Conservation (phyloP, 1,284 basidiomycete genomes). For the Porodaedalea pini region DNA sequence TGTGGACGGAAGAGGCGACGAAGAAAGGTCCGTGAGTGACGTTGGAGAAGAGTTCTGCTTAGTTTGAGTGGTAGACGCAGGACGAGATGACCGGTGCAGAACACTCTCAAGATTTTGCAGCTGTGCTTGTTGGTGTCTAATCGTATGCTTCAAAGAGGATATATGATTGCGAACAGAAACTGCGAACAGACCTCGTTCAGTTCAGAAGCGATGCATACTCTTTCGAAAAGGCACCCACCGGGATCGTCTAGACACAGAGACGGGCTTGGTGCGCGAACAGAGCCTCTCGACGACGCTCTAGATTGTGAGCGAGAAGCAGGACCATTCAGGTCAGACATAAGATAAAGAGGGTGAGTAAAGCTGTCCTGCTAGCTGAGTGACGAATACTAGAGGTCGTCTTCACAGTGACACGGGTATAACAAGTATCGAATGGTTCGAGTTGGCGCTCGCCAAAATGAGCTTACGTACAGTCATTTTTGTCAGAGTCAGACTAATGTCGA, state of each 20-base stretch:
- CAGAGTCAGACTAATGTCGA: too few relatives aligned
- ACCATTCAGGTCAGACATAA: constrained; percentile 21
- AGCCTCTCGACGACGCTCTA: constrained; percentile 57
- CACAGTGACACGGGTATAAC: too few relatives aligned
- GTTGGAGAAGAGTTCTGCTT: constrained; percentile 39
- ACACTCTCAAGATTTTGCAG: constrained; percentile 61
- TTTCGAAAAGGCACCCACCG: constrained; percentile 41
- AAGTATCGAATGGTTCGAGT: too few relatives aligned
- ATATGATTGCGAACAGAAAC: constrained; percentile 70
- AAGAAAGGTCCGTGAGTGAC: constrained; percentile 31
- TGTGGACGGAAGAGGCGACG: constrained; percentile 33
- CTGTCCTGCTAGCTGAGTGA: too few relatives aligned
- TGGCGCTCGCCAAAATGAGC: too few relatives aligned
- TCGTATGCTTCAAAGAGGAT: constrained; percentile 71
- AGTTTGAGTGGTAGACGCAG: constrained; percentile 37
- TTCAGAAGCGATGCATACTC: background rate
- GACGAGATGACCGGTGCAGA: constrained; percentile 59
- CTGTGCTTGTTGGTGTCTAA: constrained; percentile 74
- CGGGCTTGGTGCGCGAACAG: constrained; percentile 45
- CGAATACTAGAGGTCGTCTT: too few relatives aligned
- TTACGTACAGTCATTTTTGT: too few relatives aligned
- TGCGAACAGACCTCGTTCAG: constrained; percentile 29
- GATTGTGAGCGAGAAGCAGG: constrained; percentile 39
- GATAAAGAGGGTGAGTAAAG: background rate
- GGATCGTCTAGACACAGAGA: constrained; percentile 51